Evolutionary conservation across 768 basidiomycete species (phyloP).

Genomic region (Sutorius australiensis): DNA sequence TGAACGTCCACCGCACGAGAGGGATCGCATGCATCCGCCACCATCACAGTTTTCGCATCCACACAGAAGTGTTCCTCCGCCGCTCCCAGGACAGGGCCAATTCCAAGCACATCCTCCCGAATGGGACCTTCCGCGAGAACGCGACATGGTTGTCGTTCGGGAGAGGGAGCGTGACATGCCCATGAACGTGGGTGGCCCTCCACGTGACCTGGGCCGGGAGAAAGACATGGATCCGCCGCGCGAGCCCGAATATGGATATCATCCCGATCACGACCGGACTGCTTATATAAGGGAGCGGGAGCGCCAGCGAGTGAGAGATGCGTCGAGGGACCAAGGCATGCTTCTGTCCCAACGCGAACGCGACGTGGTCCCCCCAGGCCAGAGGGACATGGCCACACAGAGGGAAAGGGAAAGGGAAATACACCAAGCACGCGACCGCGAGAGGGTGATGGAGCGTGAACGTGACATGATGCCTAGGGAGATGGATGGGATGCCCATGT

Average conservation of each 20-base stretch:
- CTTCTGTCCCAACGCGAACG: constrained; percentile 25
- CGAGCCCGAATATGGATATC: constrained; percentile 24
- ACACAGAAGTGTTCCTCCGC: constrained; percentile 15
- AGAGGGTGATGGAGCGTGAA: constrained; percentile 23
- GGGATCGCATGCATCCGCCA: constrained; percentile 29
- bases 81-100: constrained; percentile 31
- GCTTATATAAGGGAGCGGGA: constrained; percentile 25
- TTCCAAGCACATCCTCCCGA: constrained; percentile 29
- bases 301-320: constrained; percentile 19
- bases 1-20: constrained; percentile 21
- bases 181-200: constrained; percentile 12
- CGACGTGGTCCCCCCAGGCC: constrained; percentile 14
- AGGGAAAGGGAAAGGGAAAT: constrained; percentile 25
- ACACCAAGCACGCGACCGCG: constrained; percentile 19
- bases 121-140: constrained; percentile 25
- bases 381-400: constrained; percentile 23
- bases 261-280: constrained; percentile 19
- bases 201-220: constrained; percentile 24
- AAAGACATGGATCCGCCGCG: constrained; percentile 23
- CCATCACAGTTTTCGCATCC: constrained; percentile 16
- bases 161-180: constrained; percentile 26
- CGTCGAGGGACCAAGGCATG: constrained; percentile 15
- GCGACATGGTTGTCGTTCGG: constrained; percentile 13
- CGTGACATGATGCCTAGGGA: constrained; percentile 22
- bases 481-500: constrained; percentile 19